These are phyloP conservation scores for Puccinia hordei DNA, from an alignment of 1,284 basidiomycete genomes.

Conservation along the genomic window DNA sequence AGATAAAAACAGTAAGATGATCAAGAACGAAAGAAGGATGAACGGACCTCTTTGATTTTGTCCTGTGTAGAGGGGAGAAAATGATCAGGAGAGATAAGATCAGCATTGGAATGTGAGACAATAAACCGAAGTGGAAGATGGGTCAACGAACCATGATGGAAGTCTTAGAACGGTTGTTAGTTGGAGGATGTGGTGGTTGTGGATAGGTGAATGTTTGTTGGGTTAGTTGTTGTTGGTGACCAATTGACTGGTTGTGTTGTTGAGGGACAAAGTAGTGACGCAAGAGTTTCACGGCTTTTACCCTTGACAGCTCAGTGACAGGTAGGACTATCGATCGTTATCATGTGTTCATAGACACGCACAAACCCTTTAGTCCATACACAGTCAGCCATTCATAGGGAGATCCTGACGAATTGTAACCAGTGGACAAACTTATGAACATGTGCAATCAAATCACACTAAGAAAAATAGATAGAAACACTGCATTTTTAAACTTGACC, in stretches of 20 bases:
- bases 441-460: too few relatives aligned
- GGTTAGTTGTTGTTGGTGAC: not conserved
- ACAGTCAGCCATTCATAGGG: too few relatives aligned
- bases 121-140: not conserved
- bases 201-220: not conserved
- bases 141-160: not conserved
- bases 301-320: not conserved
- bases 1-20: too few relatives aligned
- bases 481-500: too few relatives aligned
- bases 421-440: too few relatives aligned
- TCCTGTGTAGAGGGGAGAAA: conserved; percentile 59
- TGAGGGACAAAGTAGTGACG: not conserved
- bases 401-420: too few relatives aligned
- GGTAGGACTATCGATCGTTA: not conserved
- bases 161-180: not conserved
- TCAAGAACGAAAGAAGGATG: too few relatives aligned
- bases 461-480: too few relatives aligned
- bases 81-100: not conserved
- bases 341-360: not conserved
- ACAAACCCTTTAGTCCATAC: too few relatives aligned
- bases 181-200: too few relatives aligned
- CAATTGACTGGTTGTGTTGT: not conserved
- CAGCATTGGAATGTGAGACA: too few relatives aligned
- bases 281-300: not conserved
- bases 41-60: conserved; percentile 65